Evolutionary conservation across 495 filamentous ascomycete genomes (phyloP), one percentile per base, ranked within the genome.

Genomic region (Neurospora sp.): DNA sequence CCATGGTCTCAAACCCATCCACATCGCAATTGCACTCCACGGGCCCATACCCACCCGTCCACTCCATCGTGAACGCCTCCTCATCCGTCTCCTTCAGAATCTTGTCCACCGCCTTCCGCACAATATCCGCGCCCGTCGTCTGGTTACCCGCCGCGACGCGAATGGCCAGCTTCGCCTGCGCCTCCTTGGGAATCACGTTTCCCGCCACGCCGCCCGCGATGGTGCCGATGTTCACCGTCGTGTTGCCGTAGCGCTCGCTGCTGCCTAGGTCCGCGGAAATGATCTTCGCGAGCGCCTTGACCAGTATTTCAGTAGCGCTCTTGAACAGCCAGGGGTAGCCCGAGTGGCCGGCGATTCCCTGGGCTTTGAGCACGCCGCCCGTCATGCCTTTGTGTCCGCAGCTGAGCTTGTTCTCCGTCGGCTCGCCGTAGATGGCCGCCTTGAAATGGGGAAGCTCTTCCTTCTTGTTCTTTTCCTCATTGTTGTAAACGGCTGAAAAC

Each of bases 371-470:
- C 8, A 84, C 81, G 74, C 93, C 90, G 11, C 82, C 82, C 4
- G 92, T 77, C 76, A 91, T 90, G 5, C 95, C 95, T 78, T 98
- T 98, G 83, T 98, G 95, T 0, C 95, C 95, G 42, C 91, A 87
- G 1, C 93, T 94, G 38, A 98, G 91, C 78, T 91, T 91, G 70
- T 90, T 86, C 75, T 97, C 93, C 0, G 95, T 98, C 12, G 95
- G 95, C 78, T 98, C 95, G 53, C 91, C 95, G 77, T 97, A 98
- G 79, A 98, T 91, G 73, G 93, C 88, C 5, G 92, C 87, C 12
- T 78, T 71, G 69, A 85, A 76, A 4, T 73, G 41, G 2, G 71
- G 37, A 4, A 46, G 12, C 2, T 71, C 3, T 27, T 71, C 59
- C 10, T 61, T 61, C 1, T 61, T 61, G 53, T 1, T 61, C 22